phyloP scores from a whole-genome alignment of 2,329 filamentous ascomycete genomes.

The Fusarium longipes region DNA sequence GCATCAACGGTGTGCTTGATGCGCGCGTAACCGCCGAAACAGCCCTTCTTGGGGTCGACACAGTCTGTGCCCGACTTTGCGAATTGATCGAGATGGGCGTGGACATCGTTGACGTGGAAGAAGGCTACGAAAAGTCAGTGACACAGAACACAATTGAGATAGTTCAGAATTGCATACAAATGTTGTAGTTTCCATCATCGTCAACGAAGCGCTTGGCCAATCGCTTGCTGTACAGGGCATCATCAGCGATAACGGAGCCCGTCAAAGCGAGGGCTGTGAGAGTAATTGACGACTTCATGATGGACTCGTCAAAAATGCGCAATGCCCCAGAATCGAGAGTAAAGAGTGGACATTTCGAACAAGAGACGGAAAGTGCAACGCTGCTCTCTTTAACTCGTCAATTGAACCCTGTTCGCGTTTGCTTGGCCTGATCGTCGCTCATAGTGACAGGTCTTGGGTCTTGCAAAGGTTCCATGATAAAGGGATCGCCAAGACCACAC shows the following conservation, averaged over 20 bases:
- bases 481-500: conserved; percentile 45
- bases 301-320: neutral
- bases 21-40: conserved; percentile 72
- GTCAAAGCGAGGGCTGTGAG: conserved; percentile 44
- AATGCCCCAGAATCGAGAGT: neutral
- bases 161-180: conserved; percentile 52
- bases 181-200: conserved; percentile 63
- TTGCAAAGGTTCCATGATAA: conserved; percentile 27
- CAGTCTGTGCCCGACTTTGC: conserved; percentile 71
- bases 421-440: conserved; percentile 17
- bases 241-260: conserved; percentile 53
- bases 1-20: conserved; percentile 70
- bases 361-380: conserved; percentile 6
- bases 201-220: conserved; percentile 62
- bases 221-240: conserved; percentile 62
- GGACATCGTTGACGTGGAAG: conserved; percentile 77
- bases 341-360: neutral
- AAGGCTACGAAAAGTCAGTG: conserved; percentile 56
- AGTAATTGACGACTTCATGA: conserved; percentile 42
- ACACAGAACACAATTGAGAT: neutral
- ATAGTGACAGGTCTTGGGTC: conserved; percentile 4
- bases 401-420: conserved; percentile 17
- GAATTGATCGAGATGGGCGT: conserved; percentile 74
- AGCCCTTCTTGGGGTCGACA: conserved; percentile 64
- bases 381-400: conserved; percentile 31